These are phyloP conservation scores for Kalanchoe fedtschenkoi DNA, from an alignment of 164 flowering plant species.

Conservation along the genomic window DNA sequence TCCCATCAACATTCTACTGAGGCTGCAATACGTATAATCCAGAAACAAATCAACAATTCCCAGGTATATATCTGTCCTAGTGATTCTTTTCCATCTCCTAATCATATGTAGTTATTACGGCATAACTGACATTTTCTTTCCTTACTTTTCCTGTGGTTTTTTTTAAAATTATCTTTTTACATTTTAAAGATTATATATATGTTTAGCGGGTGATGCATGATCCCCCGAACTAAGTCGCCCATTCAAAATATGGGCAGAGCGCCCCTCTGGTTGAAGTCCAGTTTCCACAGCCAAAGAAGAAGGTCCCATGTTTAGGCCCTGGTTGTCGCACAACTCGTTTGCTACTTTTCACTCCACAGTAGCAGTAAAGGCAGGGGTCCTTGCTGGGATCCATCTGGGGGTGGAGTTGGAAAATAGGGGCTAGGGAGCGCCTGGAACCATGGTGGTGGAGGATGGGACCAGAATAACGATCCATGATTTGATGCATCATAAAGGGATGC, in stretches of 20 bases:
- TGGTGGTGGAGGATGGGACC: conserved; percentile 17
- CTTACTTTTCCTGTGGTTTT: not conserved
- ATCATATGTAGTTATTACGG: not conserved
- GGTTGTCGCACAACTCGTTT: conserved; percentile 51
- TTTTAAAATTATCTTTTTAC: conserved; percentile 8
- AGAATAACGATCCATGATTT: conserved; percentile 19
- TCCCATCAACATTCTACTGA: not conserved
- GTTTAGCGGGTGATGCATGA: conserved; percentile 1
- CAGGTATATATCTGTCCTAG: not conserved
- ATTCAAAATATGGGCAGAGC: conserved; percentile 61
- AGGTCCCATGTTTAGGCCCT: conserved; percentile 70
- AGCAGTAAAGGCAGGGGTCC: conserved; percentile 31
- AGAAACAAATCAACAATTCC: not conserved
- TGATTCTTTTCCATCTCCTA: not conserved
- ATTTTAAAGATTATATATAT: conserved; percentile 4
- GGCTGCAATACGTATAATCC: conserved; percentile 1
- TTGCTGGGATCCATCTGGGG: conserved; percentile 20
- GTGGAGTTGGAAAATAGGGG: conserved; percentile 27
- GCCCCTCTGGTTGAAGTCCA: conserved; percentile 75
- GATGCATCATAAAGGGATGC: conserved; percentile 27
- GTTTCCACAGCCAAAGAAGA: conserved; percentile 90
- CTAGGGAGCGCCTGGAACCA: conserved; percentile 18
- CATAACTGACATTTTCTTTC: not conserved
- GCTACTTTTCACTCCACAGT: conserved; percentile 72
- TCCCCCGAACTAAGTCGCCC: conserved; percentile 40